A percentile compares a stretch with the other conserved stretches of the same genome.
phyloP scores from a whole-genome alignment of 2,329 filamentous ascomycete species.

The Bipolaris oryzae region DNA sequence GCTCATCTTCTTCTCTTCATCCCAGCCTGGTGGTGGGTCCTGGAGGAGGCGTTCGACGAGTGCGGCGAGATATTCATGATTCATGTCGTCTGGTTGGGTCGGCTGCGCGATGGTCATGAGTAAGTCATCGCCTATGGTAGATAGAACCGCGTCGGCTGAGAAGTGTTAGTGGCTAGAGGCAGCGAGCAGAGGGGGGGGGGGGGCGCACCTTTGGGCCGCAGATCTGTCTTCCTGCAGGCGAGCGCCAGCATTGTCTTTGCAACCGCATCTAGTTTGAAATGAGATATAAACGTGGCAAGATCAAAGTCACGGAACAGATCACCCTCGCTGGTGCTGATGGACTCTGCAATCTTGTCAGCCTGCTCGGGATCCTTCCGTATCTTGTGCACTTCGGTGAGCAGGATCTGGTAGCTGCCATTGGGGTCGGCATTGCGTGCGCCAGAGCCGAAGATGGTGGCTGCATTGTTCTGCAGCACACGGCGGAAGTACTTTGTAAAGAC shows the following conservation, averaged over 20 bases:
- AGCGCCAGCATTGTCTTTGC: constrained; percentile 87
- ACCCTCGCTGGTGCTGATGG: constrained; percentile 86
- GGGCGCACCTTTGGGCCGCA: constrained; percentile 83
- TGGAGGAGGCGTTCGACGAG: constrained; percentile 87
- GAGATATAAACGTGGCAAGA: constrained; percentile 91
- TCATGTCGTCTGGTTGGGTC: constrained; percentile 69
- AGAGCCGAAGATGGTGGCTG: constrained; percentile 85
- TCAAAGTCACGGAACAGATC: constrained; percentile 97
- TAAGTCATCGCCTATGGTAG: constrained; percentile 78
- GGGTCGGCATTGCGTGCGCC: constrained; percentile 74
- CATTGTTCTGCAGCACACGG: constrained; percentile 89
- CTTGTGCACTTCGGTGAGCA: constrained; percentile 85
- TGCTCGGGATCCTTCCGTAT: constrained; percentile 80
- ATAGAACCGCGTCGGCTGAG: constrained; percentile 86
- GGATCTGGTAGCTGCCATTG: constrained; percentile 80
- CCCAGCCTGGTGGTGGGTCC: constrained; percentile 85
- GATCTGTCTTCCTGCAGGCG: constrained; percentile 82
- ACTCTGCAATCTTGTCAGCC: constrained; percentile 88
- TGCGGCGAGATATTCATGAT: constrained; percentile 72
- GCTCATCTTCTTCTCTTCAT: constrained; percentile 73
- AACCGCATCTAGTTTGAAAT: constrained; percentile 90
- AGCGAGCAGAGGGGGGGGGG: not conserved
- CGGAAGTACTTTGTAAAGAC: constrained; percentile 96
- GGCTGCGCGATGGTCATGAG: constrained; percentile 72
- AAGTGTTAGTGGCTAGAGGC: constrained; percentile 23